Conservation (phyloP, 805 yeast species). For the Candida ovalis region DNA sequence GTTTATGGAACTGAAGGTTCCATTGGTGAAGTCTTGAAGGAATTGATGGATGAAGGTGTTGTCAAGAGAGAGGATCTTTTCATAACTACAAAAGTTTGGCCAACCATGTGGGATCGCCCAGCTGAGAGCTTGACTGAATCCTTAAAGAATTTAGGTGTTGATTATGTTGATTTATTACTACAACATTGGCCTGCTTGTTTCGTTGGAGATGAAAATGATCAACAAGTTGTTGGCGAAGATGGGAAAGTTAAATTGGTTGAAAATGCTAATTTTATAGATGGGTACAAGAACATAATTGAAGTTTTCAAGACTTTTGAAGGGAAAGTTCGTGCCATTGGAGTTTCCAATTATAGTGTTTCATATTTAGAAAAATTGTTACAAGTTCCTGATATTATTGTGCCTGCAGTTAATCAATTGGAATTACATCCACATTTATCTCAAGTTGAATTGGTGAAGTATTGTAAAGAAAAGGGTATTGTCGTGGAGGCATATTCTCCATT, state of each 20-base stretch:
- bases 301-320: constrained; percentile 50
- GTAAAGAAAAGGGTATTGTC: constrained; percentile 34
- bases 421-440: constrained; percentile 44
- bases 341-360: constrained; percentile 46
- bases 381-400: constrained; percentile 44
- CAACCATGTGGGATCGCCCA: constrained; percentile 38
- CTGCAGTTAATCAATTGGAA: constrained; percentile 55
- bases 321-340: constrained; percentile 52
- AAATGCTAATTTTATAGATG: constrained; percentile 78
- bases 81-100: constrained; percentile 73
- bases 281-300: constrained; percentile 68
- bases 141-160: constrained; percentile 38
- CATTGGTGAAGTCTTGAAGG: constrained; percentile 45
- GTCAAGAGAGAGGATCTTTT: constrained; percentile 53
- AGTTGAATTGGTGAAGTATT: constrained; percentile 37
- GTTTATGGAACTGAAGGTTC: constrained; percentile 41
- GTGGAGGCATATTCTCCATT: constrained; percentile 59
- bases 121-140: constrained; percentile 39
- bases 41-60: constrained; percentile 42
- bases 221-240: constrained; percentile 32
- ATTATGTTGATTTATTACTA: constrained; percentile 42
- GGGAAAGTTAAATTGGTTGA: constrained; percentile 63
- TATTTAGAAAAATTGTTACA: constrained; percentile 38
- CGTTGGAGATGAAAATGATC: constrained; percentile 37
- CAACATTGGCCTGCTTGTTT: constrained; percentile 51